Base-by-base conservation (phyloP, 352 stramenopile genomes). In the Phytophthora pluvialis region DNA sequence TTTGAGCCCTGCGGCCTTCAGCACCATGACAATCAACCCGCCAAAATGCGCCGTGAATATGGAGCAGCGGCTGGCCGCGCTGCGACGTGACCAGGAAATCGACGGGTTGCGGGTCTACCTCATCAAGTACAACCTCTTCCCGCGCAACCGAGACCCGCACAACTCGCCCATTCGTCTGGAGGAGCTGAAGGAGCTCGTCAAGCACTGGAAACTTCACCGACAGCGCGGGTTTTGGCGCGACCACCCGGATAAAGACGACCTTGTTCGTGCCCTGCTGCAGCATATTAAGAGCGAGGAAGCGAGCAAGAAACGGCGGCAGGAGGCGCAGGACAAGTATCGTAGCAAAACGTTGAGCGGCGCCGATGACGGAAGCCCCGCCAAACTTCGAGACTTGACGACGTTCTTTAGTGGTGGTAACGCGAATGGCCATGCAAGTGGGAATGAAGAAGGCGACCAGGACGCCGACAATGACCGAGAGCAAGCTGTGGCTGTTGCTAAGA, bases 111-210 rank as follows among this genome's bases (percentile, higher is more conserved):
- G 88, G 50, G 83, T 87, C 38, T 93, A 94, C 50, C 67, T 95
- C 21, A 89, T 95, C 72, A 95, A 95, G 66, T 93, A 92, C 75
- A 91, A 94, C 48, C 76, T 94, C 46, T 94, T 95, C 58, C 86
- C 84, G 35, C 83, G 82, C 33, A 93, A 93, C 39, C 82, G 86
- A 13, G 88, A 93, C 67, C 86, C 86, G 2, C 72, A 93, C 51
- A 96, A 95, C 77, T 94, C 86, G 42, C 86, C 83, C 25, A 96
- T 95, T 68, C 83, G 84, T 39, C 67, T 93, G 21, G 89, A 97
- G 43, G 88, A 97, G 73, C 82, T 97, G 40, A 97, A 97, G 67
- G 92, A 97, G 60, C 76, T 97, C 9, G 89, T 97, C 12, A 93
- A 96, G 57, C 83, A 95, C 70, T 97, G 90, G 88, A 96, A 97